Evolutionary conservation across 371 early-diverging fungal genomes (phyloP).

Genomic region (Coemansia linderi): DNA sequence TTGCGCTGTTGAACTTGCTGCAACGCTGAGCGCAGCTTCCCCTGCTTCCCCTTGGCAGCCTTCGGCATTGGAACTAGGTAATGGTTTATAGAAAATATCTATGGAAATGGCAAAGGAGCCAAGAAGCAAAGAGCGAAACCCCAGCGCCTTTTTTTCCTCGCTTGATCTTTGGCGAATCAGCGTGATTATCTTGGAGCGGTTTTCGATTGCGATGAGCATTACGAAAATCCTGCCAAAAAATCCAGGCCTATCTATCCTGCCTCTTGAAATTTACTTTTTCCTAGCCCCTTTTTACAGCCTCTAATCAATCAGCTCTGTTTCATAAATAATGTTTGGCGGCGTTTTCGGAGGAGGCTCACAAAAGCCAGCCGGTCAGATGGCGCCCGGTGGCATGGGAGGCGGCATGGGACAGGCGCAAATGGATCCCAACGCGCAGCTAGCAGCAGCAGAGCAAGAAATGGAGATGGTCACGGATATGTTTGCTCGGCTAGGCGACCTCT

Average conservation of each 20-base stretch:
- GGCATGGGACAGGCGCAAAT: slow-evolving; percentile 33
- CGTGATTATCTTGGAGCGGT: neutral
- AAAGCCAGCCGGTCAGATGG: slow-evolving; percentile 20
- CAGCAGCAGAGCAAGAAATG: slow-evolving; percentile 82
- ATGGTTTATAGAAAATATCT: neutral
- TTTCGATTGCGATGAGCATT: neutral
- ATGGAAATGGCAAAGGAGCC: neutral
- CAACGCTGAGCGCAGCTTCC: slow-evolving; percentile 19
- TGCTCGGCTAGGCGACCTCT: slow-evolving; percentile 80
- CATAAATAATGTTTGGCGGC: slow-evolving; percentile 49
- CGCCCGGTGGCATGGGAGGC: slow-evolving; percentile 20
- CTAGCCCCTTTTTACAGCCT: neutral
- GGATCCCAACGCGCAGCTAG: slow-evolving; percentile 62
- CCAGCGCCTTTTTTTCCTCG: neutral
- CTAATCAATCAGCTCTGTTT: neutral
- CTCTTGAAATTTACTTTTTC: neutral
- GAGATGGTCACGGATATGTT: slow-evolving; percentile 83
- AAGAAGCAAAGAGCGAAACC: neutral
- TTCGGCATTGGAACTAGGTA: slow-evolving; percentile 21
- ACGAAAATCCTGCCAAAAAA: neutral
- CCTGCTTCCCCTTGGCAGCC: slow-evolving; percentile 28
- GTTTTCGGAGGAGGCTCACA: slow-evolving; percentile 40
- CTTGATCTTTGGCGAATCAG: neutral
- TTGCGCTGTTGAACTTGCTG: slow-evolving; percentile 34
- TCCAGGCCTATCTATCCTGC: neutral